Base-by-base conservation (phyloP, 805 yeast species). In the Candida quercuum region DNA sequence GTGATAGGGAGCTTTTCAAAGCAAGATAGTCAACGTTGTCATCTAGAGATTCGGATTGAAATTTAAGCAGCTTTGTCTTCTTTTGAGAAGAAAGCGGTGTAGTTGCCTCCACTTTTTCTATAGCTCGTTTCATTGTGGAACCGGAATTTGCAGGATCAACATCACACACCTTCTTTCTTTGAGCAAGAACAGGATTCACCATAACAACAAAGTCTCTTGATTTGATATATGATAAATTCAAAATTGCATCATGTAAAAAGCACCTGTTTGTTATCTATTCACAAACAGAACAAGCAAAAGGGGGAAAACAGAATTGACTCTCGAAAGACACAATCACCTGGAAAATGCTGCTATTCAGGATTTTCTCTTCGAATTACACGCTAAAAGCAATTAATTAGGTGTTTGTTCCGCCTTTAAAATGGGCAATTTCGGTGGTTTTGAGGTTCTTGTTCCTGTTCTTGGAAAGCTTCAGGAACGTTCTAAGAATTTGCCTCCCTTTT, bases 1-100 rank as follows among this genome's bases (percentile, higher is more conserved):
- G 36, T 3, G 49, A 45, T 21, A 52, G 38, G 3, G 59, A 39
- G 19, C 54, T 46, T 33, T 48, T 41, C 4, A 52, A 36, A 1
- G 57, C 33, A 7, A 51, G 38, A 34, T 40, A 51, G 37, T 54
- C 57, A 12, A 52, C 37, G 33, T 38, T 46, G 17, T 47, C 51
- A 4, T 46, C 48, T 4, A 54, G 37, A 2, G 44, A 39, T 15
- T 33, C 37, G 2, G 29, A 4, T 24, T 43, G 54, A 28, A 54
- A 50, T 27, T 31, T 30, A 13, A 36, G 18, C 9, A 51, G 32
- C 32, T 42, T n/a, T n/a, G n/a, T 44, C 20, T 27, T 26, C 25
- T 32, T 27, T 21, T 35, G 32, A 15, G 16, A n/a, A n/a, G n/a
- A n/a, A n/a, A n/a, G n/a, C n/a, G n/a, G 7, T 11, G 14, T 28